Evolutionary conservation across 352 stramenopile species (phyloP).

Genomic region (Thalassiosira delicatula): DNA sequence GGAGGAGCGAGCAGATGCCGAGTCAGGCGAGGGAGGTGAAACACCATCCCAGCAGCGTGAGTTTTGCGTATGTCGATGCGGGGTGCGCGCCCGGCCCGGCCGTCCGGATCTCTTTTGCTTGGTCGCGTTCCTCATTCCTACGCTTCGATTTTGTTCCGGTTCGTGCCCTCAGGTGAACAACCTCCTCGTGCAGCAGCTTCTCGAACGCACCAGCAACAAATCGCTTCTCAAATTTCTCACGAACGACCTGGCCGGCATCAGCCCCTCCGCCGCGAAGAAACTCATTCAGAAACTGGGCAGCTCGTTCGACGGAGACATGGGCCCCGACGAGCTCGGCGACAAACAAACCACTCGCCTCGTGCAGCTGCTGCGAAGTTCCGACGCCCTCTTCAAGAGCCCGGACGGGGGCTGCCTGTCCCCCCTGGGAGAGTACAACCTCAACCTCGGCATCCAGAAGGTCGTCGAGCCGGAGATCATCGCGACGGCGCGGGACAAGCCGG

Average conservation of each 20-base stretch:
- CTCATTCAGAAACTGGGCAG: constrained; percentile 71
- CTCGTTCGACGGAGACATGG: constrained; percentile 67
- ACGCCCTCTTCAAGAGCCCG: constrained; percentile 85
- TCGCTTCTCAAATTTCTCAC: constrained; percentile 79
- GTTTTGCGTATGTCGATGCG: too few relatives aligned
- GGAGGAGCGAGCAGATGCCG: constrained; percentile 83
- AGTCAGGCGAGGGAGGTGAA: constrained; percentile 81
- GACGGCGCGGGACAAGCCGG: constrained; percentile 82
- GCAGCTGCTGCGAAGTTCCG: constrained; percentile 73
- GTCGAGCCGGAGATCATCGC: constrained; percentile 84
- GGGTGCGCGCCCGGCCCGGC: too few relatives aligned
- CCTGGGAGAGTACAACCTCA: constrained; percentile 90
- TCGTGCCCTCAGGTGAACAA: constrained; percentile 72
- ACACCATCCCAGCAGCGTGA: constrained; percentile 85
- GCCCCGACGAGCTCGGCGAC: constrained; percentile 63
- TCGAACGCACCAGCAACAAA: constrained; percentile 73
- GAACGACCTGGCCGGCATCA: constrained; percentile 78
- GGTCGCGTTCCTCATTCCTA: too few relatives aligned
- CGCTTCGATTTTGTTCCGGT: constrained; percentile 7
- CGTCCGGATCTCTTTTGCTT: too few relatives aligned
- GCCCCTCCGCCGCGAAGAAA: constrained; percentile 60
- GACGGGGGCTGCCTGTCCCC: constrained; percentile 85
- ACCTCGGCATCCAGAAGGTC: constrained; percentile 88
- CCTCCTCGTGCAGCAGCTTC: constrained; percentile 79
- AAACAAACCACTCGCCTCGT: constrained; percentile 80